phyloP scores from a whole-genome alignment of 2,329 filamentous ascomycete genomes.

The Pseudopyricularia javanii region DNA sequence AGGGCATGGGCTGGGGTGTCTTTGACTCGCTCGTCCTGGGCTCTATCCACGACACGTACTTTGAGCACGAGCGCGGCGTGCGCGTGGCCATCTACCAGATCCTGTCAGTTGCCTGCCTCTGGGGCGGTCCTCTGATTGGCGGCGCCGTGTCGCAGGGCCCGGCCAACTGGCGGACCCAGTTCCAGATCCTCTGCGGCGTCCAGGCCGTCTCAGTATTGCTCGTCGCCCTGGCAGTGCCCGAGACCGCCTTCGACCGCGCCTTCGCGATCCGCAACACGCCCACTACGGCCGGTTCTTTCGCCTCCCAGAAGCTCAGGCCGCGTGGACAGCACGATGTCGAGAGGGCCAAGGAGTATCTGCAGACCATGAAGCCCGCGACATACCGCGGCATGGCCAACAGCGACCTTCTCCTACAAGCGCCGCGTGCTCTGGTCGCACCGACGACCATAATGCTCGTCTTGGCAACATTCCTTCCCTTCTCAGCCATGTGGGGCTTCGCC shows the following conservation, averaged over 20 bases:
- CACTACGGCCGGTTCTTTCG: constrained; percentile 11
- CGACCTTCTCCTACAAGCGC: constrained; percentile 26
- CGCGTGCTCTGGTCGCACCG: constrained; percentile 35
- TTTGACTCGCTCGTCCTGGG: constrained; percentile 41
- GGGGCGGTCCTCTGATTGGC: constrained; percentile 41
- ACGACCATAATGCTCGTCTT: constrained; percentile 33
- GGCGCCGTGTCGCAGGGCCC: constrained; percentile 30
- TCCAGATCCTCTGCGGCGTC: constrained; percentile 37
- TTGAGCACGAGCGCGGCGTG: constrained; percentile 38
- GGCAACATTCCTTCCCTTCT: constrained; percentile 30
- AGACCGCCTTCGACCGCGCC: constrained; percentile 37
- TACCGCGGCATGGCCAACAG: constrained; percentile 18
- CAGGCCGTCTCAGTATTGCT: constrained; percentile 32
- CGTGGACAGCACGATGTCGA: constrained; percentile 18
- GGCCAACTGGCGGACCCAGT: constrained; percentile 31
- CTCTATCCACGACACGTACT: constrained; percentile 44
- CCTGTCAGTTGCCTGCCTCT: constrained; percentile 31
- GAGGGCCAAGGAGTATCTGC: constrained; percentile 22
- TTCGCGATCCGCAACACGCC: constrained; percentile 13
- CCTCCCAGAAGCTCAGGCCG: constrained; percentile 20
- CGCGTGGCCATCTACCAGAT: constrained; percentile 32
- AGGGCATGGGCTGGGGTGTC: constrained; percentile 46
- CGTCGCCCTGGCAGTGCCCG: constrained; percentile 33
- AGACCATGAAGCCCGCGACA: constrained; percentile 23
- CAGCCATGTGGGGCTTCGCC: constrained; percentile 33